Percentiles rank a stretch among this genome's conserved stretches.
Conservation (phyloP, 176 grass and related monocot genomes). For the Musa acuminata region DNA sequence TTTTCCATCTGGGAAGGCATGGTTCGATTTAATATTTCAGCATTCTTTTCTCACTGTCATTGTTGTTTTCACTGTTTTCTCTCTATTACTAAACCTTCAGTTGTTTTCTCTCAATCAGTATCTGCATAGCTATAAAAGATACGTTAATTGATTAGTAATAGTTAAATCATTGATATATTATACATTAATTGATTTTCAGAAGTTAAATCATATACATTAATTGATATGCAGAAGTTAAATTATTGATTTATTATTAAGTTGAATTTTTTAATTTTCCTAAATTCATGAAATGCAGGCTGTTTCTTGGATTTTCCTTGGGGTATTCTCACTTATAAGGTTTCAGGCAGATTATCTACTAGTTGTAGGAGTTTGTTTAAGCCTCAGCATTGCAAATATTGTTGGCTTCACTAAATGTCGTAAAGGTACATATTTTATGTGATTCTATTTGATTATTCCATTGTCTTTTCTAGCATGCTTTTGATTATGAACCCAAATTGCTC, state of each 20-base stretch:
- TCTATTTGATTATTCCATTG: not conserved
- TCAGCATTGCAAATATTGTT: conserved; percentile 94
- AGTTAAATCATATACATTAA: no score
- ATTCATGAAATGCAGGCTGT: conserved; percentile 43
- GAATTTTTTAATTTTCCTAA: conserved; percentile 22
- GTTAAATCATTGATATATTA: not conserved
- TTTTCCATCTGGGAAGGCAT: not conserved
- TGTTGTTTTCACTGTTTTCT: not conserved
- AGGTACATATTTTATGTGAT: conserved; percentile 35
- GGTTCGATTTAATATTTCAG: not conserved
- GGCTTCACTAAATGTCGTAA: conserved; percentile 99
- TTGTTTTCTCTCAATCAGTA: not conserved
- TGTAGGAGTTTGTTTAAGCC: conserved; percentile 88
- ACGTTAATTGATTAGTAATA: not conserved
- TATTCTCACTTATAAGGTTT: conserved; percentile 91
- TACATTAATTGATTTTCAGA: no score
- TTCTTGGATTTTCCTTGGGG: conserved; percentile 85
- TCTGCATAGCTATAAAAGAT: not conserved
- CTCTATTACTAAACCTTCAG: not conserved
- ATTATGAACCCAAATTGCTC: not conserved
- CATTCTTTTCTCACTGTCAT: not conserved
- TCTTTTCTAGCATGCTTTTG: not conserved
- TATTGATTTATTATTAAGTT: not conserved
- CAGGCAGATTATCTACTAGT: conserved; percentile 97
- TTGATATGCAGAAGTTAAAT: not conserved